Percentiles rank a stretch among this genome's conserved stretches.
Conservation (phyloP, 768 basidiomycete species). For the Russula abietina region DNA sequence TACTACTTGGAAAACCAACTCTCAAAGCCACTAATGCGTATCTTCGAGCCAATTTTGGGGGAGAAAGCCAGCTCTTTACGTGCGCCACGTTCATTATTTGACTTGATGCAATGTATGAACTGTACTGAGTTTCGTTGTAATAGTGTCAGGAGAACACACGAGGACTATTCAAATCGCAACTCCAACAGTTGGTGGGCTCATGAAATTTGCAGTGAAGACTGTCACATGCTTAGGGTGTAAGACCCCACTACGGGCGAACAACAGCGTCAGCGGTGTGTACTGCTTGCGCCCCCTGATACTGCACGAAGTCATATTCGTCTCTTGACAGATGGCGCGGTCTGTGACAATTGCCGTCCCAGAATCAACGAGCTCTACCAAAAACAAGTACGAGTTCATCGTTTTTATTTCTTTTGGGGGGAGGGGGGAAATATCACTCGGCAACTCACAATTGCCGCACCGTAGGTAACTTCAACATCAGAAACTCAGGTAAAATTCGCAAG, state of each 20-base stretch:
- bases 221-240: constrained; percentile 95
- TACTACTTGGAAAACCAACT: constrained; percentile 99
- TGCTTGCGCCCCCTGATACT: not conserved
- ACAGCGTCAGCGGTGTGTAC: constrained; percentile 62
- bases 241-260: constrained; percentile 72
- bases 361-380: constrained; percentile 91
- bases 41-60: constrained; percentile 96
- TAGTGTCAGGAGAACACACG: constrained; percentile 96
- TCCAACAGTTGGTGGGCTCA: constrained; percentile 90
- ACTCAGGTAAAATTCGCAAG: constrained; percentile 89
- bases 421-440: not conserved
- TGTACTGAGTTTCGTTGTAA: constrained; percentile 14
- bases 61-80: constrained; percentile 82
- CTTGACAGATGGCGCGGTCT: constrained; percentile 77
- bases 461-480: constrained; percentile 57
- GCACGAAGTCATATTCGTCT: not conserved
- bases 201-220: constrained; percentile 98
- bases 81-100: constrained; percentile 36
- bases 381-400: constrained; percentile 44
- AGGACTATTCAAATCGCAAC: constrained; percentile 94
- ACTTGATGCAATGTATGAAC: not conserved
- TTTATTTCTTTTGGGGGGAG: not conserved
- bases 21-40: constrained; percentile 92
- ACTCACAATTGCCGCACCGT: not conserved
- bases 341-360: constrained; percentile 83